Percentiles rank a stretch among this genome's conserved stretches.
phyloP scores from a whole-genome alignment of 768 basidiomycete genomes.

The Pholiota molesta region DNA sequence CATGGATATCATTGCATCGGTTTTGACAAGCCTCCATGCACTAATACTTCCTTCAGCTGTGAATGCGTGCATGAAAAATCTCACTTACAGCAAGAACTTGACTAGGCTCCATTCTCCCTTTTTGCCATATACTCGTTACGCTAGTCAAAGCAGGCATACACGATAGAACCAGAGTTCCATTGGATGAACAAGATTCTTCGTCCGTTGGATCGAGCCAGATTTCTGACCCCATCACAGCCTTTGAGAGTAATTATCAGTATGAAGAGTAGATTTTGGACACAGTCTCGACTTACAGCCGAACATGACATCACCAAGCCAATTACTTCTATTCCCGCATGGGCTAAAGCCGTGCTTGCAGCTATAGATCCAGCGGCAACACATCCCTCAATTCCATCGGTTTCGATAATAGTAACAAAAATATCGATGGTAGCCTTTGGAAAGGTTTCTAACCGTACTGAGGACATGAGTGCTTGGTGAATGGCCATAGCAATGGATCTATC shows the following conservation, averaged over 20 bases:
- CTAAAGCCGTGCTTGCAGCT: conserved; percentile 89
- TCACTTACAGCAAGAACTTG: conserved; percentile 59
- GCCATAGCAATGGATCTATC: conserved; percentile 83
- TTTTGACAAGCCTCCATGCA: conserved; percentile 72
- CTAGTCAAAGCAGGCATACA: conserved; percentile 88
- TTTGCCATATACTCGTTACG: conserved; percentile 86
- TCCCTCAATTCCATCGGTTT: conserved; percentile 90
- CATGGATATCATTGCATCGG: conserved; percentile 75
- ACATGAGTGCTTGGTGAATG: conserved; percentile 82
- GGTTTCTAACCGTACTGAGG: conserved; percentile 84
- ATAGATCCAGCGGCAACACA: conserved; percentile 86
- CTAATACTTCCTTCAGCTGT: conserved; percentile 35
- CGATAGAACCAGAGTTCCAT: conserved; percentile 75
- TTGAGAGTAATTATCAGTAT: conserved; percentile 10
- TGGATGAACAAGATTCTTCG: conserved; percentile 59
- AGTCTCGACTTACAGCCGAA: conserved; percentile 58
- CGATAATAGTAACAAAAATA: conserved; percentile 86
- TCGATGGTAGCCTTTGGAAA: conserved; percentile 96
- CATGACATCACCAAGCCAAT: conserved; percentile 85
- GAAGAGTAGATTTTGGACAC: not conserved
- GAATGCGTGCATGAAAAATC: not conserved
- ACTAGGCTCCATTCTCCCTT: conserved; percentile 61
- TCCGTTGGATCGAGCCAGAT: conserved; percentile 83
- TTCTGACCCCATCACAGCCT: conserved; percentile 62
- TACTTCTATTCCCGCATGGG: conserved; percentile 93